phyloP scores from a whole-genome alignment of 768 basidiomycete species.

The Mycena epipterygia region DNA sequence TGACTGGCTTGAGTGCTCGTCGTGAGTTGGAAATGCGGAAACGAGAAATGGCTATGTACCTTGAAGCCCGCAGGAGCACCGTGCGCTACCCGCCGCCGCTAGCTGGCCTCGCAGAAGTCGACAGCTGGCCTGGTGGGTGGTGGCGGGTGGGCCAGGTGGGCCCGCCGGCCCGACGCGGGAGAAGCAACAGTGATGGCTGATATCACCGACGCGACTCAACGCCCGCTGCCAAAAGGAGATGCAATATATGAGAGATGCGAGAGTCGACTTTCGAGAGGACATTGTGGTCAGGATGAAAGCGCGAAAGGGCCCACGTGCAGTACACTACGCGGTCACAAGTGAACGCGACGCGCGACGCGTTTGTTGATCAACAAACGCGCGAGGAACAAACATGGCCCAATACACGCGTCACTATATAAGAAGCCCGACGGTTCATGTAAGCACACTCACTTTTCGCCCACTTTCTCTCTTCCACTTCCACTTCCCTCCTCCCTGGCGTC shows the following conservation, averaged over 20 bases:
- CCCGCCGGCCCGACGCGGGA: too few species aligned
- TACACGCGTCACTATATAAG: neutral
- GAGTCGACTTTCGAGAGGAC: neutral
- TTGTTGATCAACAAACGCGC: neutral
- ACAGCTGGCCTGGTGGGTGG: too few species aligned
- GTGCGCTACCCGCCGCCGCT: too few species aligned
- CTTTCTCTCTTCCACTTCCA: constrained; percentile 6
- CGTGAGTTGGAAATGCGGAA: too few species aligned
- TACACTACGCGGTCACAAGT: neutral
- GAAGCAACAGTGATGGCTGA: neutral
- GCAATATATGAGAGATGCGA: neutral
- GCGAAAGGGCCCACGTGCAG: neutral
- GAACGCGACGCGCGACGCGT: neutral
- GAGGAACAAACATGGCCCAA: neutral
- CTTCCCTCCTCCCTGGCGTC: neutral
- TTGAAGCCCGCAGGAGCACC: too few species aligned
- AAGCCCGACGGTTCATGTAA: neutral
- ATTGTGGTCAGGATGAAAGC: constrained; percentile 5
- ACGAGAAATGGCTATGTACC: too few species aligned
- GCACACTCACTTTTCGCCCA: neutral
- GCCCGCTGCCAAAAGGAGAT: constrained; percentile 22
- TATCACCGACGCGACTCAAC: constrained; percentile 9
- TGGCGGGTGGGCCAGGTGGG: too few species aligned
- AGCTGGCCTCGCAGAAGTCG: too few species aligned
- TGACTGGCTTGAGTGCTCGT: too few species aligned